These are phyloP conservation scores for Cryoendolithus antarcticus DNA, from an alignment of 2,329 filamentous ascomycete genomes.

Conservation along the genomic window DNA sequence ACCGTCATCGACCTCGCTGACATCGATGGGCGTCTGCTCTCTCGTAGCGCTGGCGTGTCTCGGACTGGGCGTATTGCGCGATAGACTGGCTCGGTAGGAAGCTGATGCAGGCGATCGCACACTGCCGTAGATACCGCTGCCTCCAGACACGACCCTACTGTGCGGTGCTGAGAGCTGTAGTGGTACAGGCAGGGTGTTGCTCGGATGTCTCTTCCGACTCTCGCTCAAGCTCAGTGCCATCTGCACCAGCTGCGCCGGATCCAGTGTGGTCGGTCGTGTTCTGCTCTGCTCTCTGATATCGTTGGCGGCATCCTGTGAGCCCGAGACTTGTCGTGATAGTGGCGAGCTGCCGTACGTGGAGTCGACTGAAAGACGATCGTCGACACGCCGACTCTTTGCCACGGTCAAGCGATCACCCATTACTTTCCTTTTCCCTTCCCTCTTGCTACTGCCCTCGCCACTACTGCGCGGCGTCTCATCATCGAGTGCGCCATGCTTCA, in stretches of 20 bases:
- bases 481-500: no score
- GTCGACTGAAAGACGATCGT: conserved; percentile 12
- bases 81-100: not conserved
- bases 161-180: conserved; percentile 7
- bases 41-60: conserved; percentile 1
- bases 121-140: conserved; percentile 11
- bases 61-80: conserved; percentile 2
- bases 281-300: not conserved
- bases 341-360: conserved; percentile 18
- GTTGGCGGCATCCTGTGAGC: not conserved
- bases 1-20: conserved; percentile 3
- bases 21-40: not conserved
- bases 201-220: conserved; percentile 52
- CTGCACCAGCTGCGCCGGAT: conserved; percentile 81
- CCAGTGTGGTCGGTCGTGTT: conserved; percentile 43
- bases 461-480: no score
- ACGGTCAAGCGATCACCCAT: conserved; percentile 10
- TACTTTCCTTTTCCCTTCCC: conserved; percentile 9
- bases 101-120: conserved; percentile 16
- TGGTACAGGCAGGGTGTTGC: conserved; percentile 44
- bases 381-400: conserved; percentile 8
- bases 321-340: conserved; percentile 14
- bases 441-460: no score
- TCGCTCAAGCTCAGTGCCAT: conserved; percentile 85
- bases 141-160: conserved; percentile 2